Evolutionary conservation across 805 yeast species (phyloP).

Genomic region (Zygotorulaspora sp.): DNA sequence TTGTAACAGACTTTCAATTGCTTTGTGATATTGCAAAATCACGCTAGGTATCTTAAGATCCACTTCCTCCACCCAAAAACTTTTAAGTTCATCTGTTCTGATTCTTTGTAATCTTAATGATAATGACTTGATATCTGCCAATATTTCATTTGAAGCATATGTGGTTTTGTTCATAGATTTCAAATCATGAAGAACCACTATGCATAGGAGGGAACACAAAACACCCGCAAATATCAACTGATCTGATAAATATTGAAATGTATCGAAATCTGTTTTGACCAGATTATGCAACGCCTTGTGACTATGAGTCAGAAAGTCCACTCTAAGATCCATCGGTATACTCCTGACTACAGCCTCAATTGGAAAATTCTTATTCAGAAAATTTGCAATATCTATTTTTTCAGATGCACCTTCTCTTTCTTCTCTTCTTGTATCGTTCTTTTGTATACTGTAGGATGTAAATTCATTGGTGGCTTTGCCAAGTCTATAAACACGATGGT

Average conservation of each 20-base stretch:
- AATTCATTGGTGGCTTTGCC: background rate
- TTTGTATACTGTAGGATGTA: background rate
- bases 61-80: slow-evolving; percentile 30
- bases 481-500: slow-evolving; percentile 12
- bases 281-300: slow-evolving; percentile 16
- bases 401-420: background rate
- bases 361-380: slow-evolving; percentile 15
- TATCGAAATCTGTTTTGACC: slow-evolving; percentile 16
- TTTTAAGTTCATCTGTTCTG: slow-evolving; percentile 24
- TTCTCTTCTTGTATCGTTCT: background rate
- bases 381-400: slow-evolving; percentile 11
- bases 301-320: slow-evolving; percentile 17
- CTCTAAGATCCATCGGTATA: slow-evolving; percentile 14
- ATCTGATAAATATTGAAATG: slow-evolving; percentile 22
- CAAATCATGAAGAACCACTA: slow-evolving; percentile 10
- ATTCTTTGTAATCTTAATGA: slow-evolving; percentile 23
- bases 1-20: slow-evolving; percentile 20
- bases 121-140: slow-evolving; percentile 19
- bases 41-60: slow-evolving; percentile 26
- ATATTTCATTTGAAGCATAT: slow-evolving; percentile 7
- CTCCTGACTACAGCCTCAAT: slow-evolving; percentile 13
- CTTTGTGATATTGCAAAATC: slow-evolving; percentile 25
- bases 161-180: slow-evolving; percentile 2
- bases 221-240: slow-evolving; percentile 22
- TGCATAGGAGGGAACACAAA: slow-evolving; percentile 15